Evolutionary conservation across 2,329 filamentous ascomycete genomes (phyloP).

Genomic region (Fusarium pininemorale): DNA sequence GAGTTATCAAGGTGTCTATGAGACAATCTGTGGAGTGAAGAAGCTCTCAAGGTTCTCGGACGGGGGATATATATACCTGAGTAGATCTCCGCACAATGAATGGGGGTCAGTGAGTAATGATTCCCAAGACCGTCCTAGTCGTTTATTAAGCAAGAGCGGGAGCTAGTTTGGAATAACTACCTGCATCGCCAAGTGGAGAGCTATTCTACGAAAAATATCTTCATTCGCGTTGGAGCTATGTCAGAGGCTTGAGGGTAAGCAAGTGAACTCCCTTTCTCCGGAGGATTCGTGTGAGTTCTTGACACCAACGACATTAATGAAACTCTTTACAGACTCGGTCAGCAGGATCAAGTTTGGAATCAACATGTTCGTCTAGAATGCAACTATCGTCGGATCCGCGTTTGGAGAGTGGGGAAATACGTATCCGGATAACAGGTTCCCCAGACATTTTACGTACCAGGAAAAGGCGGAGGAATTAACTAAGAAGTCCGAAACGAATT

Average conservation of each 20-base stretch:
- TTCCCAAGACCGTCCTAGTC: neutral
- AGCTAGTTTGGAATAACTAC: conserved; percentile 16
- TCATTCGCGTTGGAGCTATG: neutral
- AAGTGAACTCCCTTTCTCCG: neutral
- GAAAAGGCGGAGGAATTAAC: conserved; percentile 18
- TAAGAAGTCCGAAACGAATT: conserved; percentile 11
- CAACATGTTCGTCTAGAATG: neutral
- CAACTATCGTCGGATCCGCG: neutral
- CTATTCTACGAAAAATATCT: neutral
- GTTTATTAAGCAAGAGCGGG: neutral
- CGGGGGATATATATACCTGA: conserved; percentile 31
- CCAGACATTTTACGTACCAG: neutral
- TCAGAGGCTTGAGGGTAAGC: neutral
- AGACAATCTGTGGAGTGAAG: conserved; percentile 19
- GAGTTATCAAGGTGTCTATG: conserved; percentile 26
- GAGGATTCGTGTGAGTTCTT: neutral
- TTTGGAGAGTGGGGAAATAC: conserved; percentile 5
- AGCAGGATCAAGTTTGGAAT: neutral
- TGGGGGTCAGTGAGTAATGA: neutral
- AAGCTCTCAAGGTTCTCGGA: conserved; percentile 37
- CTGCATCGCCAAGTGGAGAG: conserved; percentile 8
- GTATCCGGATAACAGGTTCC: neutral
- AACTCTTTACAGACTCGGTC: neutral
- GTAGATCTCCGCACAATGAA: neutral
- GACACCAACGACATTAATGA: neutral